Evolutionary conservation across 2,329 filamentous ascomycete genomes (phyloP).

Genomic region (Trichoderma semiorbis): DNA sequence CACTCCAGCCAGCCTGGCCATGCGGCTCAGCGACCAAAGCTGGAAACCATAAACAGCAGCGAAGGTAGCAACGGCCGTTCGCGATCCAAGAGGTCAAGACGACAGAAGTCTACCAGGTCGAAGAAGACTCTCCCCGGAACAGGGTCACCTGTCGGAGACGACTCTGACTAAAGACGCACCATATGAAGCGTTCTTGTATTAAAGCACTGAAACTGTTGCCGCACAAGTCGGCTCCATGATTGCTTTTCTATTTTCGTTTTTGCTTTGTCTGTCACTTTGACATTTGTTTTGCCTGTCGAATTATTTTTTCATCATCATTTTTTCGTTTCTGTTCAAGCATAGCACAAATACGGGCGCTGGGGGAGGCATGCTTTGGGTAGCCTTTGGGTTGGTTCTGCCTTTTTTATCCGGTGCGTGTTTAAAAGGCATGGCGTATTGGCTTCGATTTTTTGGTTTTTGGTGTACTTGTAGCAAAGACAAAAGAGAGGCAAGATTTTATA

Average conservation of each 20-base stretch:
- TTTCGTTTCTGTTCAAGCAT: slow-evolving; percentile 8
- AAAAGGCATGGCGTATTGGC: slow-evolving; percentile 8
- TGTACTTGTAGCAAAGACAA: slow-evolving; percentile 13
- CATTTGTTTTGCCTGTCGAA: neutral
- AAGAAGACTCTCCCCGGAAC: slow-evolving; percentile 30
- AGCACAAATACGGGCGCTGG: slow-evolving; percentile 7
- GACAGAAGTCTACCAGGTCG: slow-evolving; percentile 29
- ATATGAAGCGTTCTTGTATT: neutral
- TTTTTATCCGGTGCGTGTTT: slow-evolving; percentile 3
- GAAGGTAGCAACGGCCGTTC: slow-evolving; percentile 30
- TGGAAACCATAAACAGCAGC: slow-evolving; percentile 47
- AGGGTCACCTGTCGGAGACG: slow-evolving; percentile 38
- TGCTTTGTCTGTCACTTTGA: slow-evolving; percentile 14
- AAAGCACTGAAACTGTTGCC: neutral
- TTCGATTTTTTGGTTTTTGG: neutral
- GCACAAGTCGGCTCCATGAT: neutral
- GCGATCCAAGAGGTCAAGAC: slow-evolving; percentile 30
- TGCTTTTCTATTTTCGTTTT: neutral
- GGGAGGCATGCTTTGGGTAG: slow-evolving; percentile 8
- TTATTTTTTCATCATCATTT: neutral
- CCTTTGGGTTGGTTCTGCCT: slow-evolving; percentile 13
- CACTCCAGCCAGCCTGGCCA: slow-evolving; percentile 30
- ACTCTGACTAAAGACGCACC: slow-evolving; percentile 30
- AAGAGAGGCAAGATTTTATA: slow-evolving; percentile 13
- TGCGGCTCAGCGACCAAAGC: slow-evolving; percentile 41